Conservation (phyloP, 257 asterid species). For the Jaltomata sinuosa region DNA sequence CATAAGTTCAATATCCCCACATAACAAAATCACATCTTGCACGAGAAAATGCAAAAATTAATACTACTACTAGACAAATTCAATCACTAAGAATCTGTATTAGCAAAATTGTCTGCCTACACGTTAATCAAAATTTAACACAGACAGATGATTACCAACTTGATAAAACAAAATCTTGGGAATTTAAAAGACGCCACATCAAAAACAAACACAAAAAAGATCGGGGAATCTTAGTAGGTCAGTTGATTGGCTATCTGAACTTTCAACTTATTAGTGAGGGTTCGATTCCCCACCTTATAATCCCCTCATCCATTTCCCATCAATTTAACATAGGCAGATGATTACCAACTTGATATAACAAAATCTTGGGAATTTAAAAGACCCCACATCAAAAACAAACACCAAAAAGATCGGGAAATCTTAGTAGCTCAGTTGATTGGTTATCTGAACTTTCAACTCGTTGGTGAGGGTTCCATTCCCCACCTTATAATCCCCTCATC, state of each 20-base stretch:
- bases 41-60: neutral
- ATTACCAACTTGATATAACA: conserved; percentile 11
- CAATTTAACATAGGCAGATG: neutral
- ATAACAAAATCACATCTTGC: neutral
- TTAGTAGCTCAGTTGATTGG: neutral
- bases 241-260: neutral
- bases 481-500: neutral
- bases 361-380: neutral
- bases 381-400: neutral
- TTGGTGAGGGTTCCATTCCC: neutral
- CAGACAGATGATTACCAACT: conserved; percentile 5
- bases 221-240: neutral
- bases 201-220: no score
- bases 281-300: neutral
- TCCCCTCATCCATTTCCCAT: no score
- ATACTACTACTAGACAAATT: neutral
- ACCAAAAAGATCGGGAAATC: no score
- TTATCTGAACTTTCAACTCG: neutral
- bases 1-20: neutral
- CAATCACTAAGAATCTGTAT: neutral
- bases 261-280: neutral
- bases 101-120: neutral
- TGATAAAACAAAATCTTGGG: conserved; percentile 1
- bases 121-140: neutral
- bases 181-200: neutral